These are phyloP conservation scores for Tetrapisispora taiwanensis DNA, from an alignment of 805 yeast genomes.

Conservation along the genomic window DNA sequence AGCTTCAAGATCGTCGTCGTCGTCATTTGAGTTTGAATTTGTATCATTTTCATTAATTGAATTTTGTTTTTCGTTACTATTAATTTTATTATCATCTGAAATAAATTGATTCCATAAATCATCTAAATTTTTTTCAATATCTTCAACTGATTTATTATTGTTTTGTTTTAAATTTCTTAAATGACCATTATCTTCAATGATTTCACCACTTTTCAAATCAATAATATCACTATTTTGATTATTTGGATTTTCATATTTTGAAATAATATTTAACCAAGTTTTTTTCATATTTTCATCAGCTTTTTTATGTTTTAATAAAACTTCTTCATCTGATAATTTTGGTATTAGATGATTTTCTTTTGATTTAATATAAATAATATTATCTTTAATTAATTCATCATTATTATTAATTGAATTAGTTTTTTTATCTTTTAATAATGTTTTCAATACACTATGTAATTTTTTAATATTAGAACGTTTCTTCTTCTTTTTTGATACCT, in stretches of 20 bases:
- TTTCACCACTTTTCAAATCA: constrained; percentile 55
- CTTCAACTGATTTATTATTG: background rate
- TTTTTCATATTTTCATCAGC: constrained; percentile 29
- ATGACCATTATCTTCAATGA: constrained; percentile 63
- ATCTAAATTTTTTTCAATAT: background rate
- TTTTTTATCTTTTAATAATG: constrained; percentile 11
- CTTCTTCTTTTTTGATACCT: background rate
- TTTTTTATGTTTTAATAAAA: constrained; percentile 25
- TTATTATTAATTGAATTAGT: background rate
- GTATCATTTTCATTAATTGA: background rate
- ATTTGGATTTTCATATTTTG: constrained; percentile 41
- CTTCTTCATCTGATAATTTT: constrained; percentile 26
- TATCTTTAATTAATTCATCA: constrained; percentile 1
- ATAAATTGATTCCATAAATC: constrained; percentile 1
- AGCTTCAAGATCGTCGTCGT: background rate
- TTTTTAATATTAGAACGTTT: constrained; percentile 7
- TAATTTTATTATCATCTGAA: constrained; percentile 2
- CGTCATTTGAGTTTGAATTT: background rate
- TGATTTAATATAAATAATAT: constrained; percentile 23
- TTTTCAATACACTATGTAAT: constrained; percentile 16
- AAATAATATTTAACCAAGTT: constrained; percentile 44
- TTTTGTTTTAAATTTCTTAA: constrained; percentile 34
- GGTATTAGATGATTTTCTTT: constrained; percentile 26
- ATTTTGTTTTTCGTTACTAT: background rate
- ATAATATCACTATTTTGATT: constrained; percentile 48